These are phyloP conservation scores for Saccharomycopsis phalli DNA, from an alignment of 1,139 yeast species.

Conservation along the genomic window DNA sequence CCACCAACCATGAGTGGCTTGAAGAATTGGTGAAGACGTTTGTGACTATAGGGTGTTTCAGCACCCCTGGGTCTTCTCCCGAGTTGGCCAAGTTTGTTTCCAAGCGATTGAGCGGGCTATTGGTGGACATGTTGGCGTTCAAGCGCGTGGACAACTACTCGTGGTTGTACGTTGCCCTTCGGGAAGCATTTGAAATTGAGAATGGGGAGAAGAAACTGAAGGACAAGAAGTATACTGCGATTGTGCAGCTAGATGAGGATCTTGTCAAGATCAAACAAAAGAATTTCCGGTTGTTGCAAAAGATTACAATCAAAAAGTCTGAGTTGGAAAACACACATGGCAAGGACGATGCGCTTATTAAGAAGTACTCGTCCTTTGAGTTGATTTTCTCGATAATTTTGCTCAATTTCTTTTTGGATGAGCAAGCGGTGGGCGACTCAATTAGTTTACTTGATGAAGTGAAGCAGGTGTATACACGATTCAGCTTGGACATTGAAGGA, in stretches of 20 bases:
- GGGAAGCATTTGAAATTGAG: slow-evolving; percentile 27
- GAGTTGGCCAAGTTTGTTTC: slow-evolving; percentile 36
- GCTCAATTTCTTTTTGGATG: slow-evolving; percentile 72
- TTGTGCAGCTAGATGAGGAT: slow-evolving; percentile 47
- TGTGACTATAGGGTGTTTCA: slow-evolving; percentile 50
- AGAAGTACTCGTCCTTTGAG: slow-evolving; percentile 42
- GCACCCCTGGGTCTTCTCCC: slow-evolving; percentile 22
- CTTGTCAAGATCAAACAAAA: slow-evolving; percentile 40
- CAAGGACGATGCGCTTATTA: slow-evolving; percentile 4
- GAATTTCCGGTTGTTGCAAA: slow-evolving; percentile 41
- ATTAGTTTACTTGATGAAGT: slow-evolving; percentile 68
- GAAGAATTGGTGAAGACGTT: slow-evolving; percentile 44
- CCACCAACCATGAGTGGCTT: slow-evolving; percentile 31
- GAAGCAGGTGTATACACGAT: slow-evolving; percentile 41
- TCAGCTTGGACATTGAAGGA: slow-evolving; percentile 26
- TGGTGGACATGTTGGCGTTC: slow-evolving; percentile 47
- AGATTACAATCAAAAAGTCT: slow-evolving; percentile 34
- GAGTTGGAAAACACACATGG: slow-evolving; percentile 30
- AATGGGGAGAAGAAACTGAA: slow-evolving; percentile 26
- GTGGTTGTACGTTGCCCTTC: slow-evolving; percentile 49
- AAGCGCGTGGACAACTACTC: slow-evolving; percentile 39
- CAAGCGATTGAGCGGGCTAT: slow-evolving; percentile 57
- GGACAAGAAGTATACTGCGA: slow-evolving; percentile 26
- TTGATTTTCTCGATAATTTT: slow-evolving; percentile 69
- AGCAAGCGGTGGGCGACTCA: slow-evolving; percentile 50